Base-by-base conservation (phyloP, 202 grass and related monocot genomes). In the Cymbopogon flexuosus region DNA sequence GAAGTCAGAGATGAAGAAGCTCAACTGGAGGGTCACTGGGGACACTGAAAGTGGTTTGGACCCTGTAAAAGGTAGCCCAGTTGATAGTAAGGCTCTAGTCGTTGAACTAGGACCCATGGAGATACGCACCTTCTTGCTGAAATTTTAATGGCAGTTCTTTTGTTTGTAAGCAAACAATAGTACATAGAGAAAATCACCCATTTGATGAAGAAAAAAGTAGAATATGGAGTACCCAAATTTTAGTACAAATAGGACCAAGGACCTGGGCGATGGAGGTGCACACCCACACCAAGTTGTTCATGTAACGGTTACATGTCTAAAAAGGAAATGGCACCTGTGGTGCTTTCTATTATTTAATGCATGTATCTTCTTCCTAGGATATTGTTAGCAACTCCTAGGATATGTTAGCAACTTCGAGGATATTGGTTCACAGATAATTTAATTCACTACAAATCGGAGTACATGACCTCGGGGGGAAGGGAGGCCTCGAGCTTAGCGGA, bases 91-190 rank as follows among this genome's bases (percentile, higher is more conserved):
- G 31, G 31, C 31, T 33, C 31, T 33, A 33, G 36, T 97, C n/a
- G 89, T 91, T 57, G 89, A 97, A 67, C 52, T 97, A 29, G 91
- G 84, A 35, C 94, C 94, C 4, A 97, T 93, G 94, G 94, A 97
- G 81, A 97, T 97, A 81, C 89, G 94, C n/a, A 97, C 94, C 0
- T 93, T 97, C 76, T 75, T 91, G 57, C 65, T 97, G 49, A 88
- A 89, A 66, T 87, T 97, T 69, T 93, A 93, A 37, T 16, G 40
- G 42, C 6, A 45, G 1, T 8, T 18, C 27, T 47, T 21, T 2
- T 27, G 22, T 70, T 24, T 29, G 45, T 31, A 30, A 47, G 31
- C 13, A 31, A 30, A 70, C 43, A 10, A 36, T 37, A 66, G 36
- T 12, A 21, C 18, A 21, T 22, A 40, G 35, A 40, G 35, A 39